These are phyloP conservation scores for Penicillium sp. DNA, from an alignment of 2,329 filamentous ascomycete species.

Conservation along the genomic window DNA sequence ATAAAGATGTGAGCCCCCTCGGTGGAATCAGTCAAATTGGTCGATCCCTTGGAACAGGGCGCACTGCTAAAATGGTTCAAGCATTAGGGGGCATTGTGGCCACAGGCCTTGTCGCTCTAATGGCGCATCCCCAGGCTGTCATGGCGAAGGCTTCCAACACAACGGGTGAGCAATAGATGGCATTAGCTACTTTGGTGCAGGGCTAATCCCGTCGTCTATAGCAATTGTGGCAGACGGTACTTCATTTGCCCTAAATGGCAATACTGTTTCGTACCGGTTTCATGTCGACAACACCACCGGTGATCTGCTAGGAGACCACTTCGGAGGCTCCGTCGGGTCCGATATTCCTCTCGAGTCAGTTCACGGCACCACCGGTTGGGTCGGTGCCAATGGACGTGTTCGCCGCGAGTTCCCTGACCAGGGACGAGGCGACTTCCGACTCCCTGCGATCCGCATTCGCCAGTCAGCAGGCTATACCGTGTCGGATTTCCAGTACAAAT, in stretches of 20 bases:
- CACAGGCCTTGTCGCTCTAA: background rate
- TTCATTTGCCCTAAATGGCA: slow-evolving; percentile 56
- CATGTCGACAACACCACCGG: slow-evolving; percentile 56
- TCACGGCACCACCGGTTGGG: slow-evolving; percentile 50
- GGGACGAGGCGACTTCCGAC: slow-evolving; percentile 60
- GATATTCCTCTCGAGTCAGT: slow-evolving; percentile 45
- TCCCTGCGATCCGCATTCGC: slow-evolving; percentile 58
- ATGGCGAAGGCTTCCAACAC: slow-evolving; percentile 1
- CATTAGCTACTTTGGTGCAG: background rate
- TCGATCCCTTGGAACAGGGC: no score
- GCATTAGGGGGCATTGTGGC: slow-evolving; percentile 1
- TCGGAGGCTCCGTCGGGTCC: slow-evolving; percentile 55
- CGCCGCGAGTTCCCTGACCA: slow-evolving; percentile 63
- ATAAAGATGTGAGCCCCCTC: background rate
- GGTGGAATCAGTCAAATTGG: background rate
- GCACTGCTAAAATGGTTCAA: slow-evolving; percentile 3
- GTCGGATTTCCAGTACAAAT: slow-evolving; percentile 56
- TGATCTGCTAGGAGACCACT: slow-evolving; percentile 60
- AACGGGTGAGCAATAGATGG: background rate
- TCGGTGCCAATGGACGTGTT: slow-evolving; percentile 48
- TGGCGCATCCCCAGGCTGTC: background rate
- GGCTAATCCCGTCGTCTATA: slow-evolving; percentile 19
- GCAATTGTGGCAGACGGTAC: slow-evolving; percentile 54
- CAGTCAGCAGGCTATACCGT: slow-evolving; percentile 59
- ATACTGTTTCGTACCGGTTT: slow-evolving; percentile 59